phyloP scores from a whole-genome alignment of 2,329 filamentous ascomycete genomes.

The Pyricularia sp. region DNA sequence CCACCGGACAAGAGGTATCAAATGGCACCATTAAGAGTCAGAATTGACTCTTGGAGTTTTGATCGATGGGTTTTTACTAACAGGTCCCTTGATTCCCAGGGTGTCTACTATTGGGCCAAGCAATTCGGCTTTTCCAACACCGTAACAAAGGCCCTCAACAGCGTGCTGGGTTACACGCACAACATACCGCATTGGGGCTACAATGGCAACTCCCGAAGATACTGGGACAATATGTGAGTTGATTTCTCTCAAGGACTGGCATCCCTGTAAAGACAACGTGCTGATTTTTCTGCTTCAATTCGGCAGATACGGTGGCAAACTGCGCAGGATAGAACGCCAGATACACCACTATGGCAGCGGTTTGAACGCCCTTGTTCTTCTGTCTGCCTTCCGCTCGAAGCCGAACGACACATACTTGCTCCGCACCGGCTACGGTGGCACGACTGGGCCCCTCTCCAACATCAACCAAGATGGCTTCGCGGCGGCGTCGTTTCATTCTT shows the following conservation, averaged over 20 bases:
- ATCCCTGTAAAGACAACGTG: too few species aligned
- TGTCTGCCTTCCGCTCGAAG: slow-evolving; percentile 38
- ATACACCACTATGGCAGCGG: slow-evolving; percentile 53
- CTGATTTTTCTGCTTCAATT: slow-evolving; percentile 3
- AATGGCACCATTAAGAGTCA: background rate
- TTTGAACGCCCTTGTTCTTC: slow-evolving; percentile 45
- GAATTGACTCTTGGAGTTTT: too few species aligned
- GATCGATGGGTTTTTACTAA: background rate
- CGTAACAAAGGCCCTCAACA: slow-evolving; percentile 38
- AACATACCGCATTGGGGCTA: slow-evolving; percentile 52
- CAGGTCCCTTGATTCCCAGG: slow-evolving; percentile 13
- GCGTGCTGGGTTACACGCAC: slow-evolving; percentile 46
- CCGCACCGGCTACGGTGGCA: slow-evolving; percentile 44
- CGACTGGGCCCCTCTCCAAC: slow-evolving; percentile 41
- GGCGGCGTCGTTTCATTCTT: slow-evolving; percentile 47
- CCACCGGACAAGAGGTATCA: slow-evolving; percentile 43
- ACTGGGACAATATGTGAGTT: slow-evolving; percentile 48
- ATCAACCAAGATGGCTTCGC: slow-evolving; percentile 46
- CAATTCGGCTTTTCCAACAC: slow-evolving; percentile 37
- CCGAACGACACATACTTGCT: slow-evolving; percentile 39
- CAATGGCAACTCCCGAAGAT: slow-evolving; percentile 51
- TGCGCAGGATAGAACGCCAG: slow-evolving; percentile 34
- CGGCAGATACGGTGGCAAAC: slow-evolving; percentile 30
- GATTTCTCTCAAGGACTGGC: too few species aligned
- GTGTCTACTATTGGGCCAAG: slow-evolving; percentile 50